A percentile compares a stretch with the other conserved stretches of the same genome.
phyloP scores from a whole-genome alignment of 2,329 filamentous ascomycete genomes.

The Thielaviopsis musarum region DNA sequence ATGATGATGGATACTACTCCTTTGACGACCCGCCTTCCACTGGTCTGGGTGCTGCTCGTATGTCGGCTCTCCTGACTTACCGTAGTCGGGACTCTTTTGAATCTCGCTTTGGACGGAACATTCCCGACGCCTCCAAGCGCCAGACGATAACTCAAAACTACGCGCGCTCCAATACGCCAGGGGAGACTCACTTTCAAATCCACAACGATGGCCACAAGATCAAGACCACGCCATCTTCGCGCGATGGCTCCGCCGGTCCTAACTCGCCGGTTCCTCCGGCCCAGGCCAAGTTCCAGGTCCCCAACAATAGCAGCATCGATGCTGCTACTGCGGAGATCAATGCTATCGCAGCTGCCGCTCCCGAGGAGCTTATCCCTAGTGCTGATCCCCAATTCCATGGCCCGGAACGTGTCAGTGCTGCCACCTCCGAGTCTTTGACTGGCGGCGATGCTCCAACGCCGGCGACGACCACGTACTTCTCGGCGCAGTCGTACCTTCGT shows the following conservation, averaged over 20 bases:
- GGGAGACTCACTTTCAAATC: slow-evolving; percentile 60
- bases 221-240: slow-evolving; percentile 34
- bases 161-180: slow-evolving; percentile 41
- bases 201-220: slow-evolving; percentile 68
- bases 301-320: slow-evolving; percentile 17
- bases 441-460: slow-evolving; percentile 28
- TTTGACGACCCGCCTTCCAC: slow-evolving; percentile 75
- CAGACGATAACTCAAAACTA: slow-evolving; percentile 60
- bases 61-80: slow-evolving; percentile 92
- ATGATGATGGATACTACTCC: slow-evolving; percentile 88
- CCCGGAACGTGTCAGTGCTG: neutral
- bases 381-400: slow-evolving; percentile 58
- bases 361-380: slow-evolving; percentile 17
- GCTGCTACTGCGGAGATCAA: slow-evolving; percentile 14
- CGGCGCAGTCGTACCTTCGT: slow-evolving; percentile 88
- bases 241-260: slow-evolving; percentile 24
- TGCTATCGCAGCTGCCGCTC: slow-evolving; percentile 15
- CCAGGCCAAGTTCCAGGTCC: slow-evolving; percentile 14
- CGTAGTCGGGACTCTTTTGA: slow-evolving; percentile 95
- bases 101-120: slow-evolving; percentile 84
- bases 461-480: slow-evolving; percentile 74
- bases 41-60: slow-evolving; percentile 82
- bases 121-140: slow-evolving; percentile 64
- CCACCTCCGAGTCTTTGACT: slow-evolving; percentile 21
- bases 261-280: slow-evolving; percentile 14